Base-by-base conservation (phyloP, 169 alveolate genomes). In the Plasmodium reichenowi region DNA sequence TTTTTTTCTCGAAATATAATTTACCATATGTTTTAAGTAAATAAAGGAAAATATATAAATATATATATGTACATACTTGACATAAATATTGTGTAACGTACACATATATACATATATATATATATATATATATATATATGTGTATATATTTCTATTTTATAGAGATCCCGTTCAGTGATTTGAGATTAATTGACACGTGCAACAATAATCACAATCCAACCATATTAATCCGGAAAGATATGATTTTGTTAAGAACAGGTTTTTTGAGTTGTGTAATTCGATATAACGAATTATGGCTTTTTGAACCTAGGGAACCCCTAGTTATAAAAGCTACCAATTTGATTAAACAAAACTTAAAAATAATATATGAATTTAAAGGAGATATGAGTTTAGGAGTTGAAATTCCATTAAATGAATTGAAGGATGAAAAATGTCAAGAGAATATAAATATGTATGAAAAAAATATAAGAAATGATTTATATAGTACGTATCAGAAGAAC, bases 131-230 rank as follows among this genome's bases (percentile, higher is more conserved):
- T 22, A 32, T 5, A 32, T 32, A 5, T 32, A 38, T 56, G 10
- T 48, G 13, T 3, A 20, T 59, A 10, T 22, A 9, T 9, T 10
- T 10, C 1, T 0, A 50, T 32, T n/a, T 62, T 12, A 15, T 58
- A 76, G 89, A 76, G 22, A 76, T 76, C 22, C 89, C 89, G 4
- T 72, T 76, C 12, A 76, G 78, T 32, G 89, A 76, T 56, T 67
- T 76, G 15, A 32, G 89, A 17, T 58, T 76, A 43, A 76, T 76
- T 24, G 89, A 76, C 59, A 50, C 89, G 2, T 47, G 75, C 22
- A 76, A 76, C 59, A 76, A 48, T 43, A 76, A 76, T 20, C 89
- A 76, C 89, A 76, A 76, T 10, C 89, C 89, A 15, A 76, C 89
- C 29, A 32, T 76, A 43, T 58, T 76, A 58, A 67, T 76, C 20